Evolutionary conservation across 2,329 filamentous ascomycete species (phyloP).

Genomic region (Coniochaeta pulveracea): DNA sequence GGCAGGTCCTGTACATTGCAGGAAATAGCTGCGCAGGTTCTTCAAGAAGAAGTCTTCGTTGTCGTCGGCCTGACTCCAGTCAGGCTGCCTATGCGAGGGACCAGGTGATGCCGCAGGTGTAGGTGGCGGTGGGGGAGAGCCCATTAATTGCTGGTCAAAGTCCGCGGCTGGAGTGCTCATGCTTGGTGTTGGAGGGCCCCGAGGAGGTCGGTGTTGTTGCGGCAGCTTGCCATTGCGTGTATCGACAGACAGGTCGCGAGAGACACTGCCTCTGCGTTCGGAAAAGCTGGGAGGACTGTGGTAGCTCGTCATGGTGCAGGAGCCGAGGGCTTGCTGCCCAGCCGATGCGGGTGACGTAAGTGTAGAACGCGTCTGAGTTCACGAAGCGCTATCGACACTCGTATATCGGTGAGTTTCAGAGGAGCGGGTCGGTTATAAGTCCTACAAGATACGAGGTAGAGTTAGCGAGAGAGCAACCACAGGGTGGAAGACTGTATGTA

Average conservation of each 20-base stretch:
- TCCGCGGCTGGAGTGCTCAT: conserved; percentile 54
- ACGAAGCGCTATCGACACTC: background rate
- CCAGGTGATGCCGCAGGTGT: conserved; percentile 56
- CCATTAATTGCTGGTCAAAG: conserved; percentile 49
- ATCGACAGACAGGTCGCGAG: conserved; percentile 45
- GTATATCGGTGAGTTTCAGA: no score
- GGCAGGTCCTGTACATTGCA: conserved; percentile 62
- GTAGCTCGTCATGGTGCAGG: conserved; percentile 31
- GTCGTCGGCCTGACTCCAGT: conserved; percentile 69
- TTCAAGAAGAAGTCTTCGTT: conserved; percentile 76
- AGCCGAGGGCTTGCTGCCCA: no score
- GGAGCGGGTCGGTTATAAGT: no score
- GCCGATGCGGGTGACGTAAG: no score
- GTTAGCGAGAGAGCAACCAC: background rate
- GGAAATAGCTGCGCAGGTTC: conserved; percentile 71
- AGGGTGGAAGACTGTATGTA: background rate
- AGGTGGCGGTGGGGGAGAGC: conserved; percentile 52
- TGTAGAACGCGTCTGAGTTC: background rate
- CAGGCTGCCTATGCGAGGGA: conserved; percentile 47
- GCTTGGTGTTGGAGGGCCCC: conserved; percentile 54
- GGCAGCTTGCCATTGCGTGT: conserved; percentile 40
- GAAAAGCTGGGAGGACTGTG: conserved; percentile 46
- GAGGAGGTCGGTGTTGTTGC: conserved; percentile 34
- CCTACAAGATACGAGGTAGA: background rate
- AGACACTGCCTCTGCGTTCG: conserved; percentile 46